Percentiles rank a stretch among this genome's conserved stretches.
These are phyloP conservation scores for Spathaspora girioi DNA, from an alignment of 805 yeast genomes.

Conservation along the genomic window DNA sequence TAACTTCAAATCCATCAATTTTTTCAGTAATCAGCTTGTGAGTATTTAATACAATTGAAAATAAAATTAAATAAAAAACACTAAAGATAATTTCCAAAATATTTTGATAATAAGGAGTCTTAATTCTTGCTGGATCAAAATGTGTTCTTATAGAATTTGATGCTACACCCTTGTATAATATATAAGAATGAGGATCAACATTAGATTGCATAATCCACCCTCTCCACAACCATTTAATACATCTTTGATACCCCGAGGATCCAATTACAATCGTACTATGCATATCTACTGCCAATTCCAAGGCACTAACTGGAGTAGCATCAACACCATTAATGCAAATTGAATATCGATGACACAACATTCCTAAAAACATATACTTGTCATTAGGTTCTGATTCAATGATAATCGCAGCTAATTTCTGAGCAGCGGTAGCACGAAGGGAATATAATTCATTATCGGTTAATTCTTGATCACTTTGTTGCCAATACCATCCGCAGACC, in stretches of 20 bases:
- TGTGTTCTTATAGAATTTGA: conserved; percentile 55
- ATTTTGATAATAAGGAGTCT: conserved; percentile 83
- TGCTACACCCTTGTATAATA: conserved; percentile 56
- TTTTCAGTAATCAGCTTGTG: conserved; percentile 37
- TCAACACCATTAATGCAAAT: conserved; percentile 62
- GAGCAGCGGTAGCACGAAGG: conserved; percentile 66
- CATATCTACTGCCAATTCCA: conserved; percentile 83
- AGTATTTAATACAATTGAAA: conserved; percentile 60
- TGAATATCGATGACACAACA: conserved; percentile 73
- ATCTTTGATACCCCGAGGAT: conserved; percentile 78
- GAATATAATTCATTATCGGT: conserved; percentile 63
- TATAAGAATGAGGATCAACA: conserved; percentile 64
- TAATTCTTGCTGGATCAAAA: conserved; percentile 78
- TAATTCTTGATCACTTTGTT: conserved; percentile 54
- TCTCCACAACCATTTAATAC: conserved; percentile 87
- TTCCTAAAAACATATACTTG: conserved; percentile 62
- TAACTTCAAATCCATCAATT: conserved; percentile 45
- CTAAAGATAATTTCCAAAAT: conserved; percentile 66
- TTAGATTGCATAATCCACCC: conserved; percentile 87
- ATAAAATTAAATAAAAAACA: conserved; percentile 56
- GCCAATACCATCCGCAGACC: conserved; percentile 77
- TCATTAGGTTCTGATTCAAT: conserved; percentile 62
- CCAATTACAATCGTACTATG: conserved; percentile 76
- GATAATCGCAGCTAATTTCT: conserved; percentile 63
- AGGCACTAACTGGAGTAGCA: conserved; percentile 63